Conservation (phyloP, 179 eudicot species). For the Vitellaria paradoxa region DNA sequence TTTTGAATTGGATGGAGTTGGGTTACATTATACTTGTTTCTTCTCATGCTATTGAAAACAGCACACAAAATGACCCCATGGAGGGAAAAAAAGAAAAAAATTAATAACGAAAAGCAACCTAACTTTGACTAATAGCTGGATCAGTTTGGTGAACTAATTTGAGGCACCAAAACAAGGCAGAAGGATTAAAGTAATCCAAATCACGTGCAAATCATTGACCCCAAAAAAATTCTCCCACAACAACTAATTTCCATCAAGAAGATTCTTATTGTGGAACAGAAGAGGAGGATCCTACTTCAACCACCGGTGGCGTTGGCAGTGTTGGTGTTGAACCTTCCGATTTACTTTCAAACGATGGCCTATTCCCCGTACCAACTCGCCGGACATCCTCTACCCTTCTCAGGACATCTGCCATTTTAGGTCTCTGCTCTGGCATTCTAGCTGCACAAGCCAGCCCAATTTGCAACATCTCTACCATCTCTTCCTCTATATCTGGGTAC, state of each 20-base stretch:
- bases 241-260: slow-evolving; percentile 6
- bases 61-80: not conserved
- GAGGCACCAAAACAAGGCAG: not conserved
- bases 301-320: slow-evolving; percentile 35
- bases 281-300: slow-evolving; percentile 39
- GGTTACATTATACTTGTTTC: not conserved
- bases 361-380: slow-evolving; percentile 31
- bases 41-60: not conserved
- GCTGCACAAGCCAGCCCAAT: slow-evolving; percentile 65
- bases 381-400: slow-evolving; percentile 62
- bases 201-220: slow-evolving; percentile 22
- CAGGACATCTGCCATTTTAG: slow-evolving; percentile 54
- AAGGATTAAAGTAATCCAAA: slow-evolving; percentile 19
- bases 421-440: slow-evolving; percentile 63
- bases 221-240: slow-evolving; percentile 15
- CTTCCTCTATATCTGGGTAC: slow-evolving; percentile 73
- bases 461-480: slow-evolving; percentile 84
- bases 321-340: slow-evolving; percentile 65
- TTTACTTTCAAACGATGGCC: slow-evolving; percentile 23
- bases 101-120: not conserved
- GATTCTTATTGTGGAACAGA: slow-evolving; percentile 31
- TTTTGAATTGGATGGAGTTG: not conserved
- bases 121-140: slow-evolving; percentile 19
- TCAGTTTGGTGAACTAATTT: slow-evolving; percentile 20
- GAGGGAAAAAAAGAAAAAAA: too few relatives aligned